Conservation (phyloP, 2,329 filamentous ascomycete species). For the Fusarium phyllophilum region DNA sequence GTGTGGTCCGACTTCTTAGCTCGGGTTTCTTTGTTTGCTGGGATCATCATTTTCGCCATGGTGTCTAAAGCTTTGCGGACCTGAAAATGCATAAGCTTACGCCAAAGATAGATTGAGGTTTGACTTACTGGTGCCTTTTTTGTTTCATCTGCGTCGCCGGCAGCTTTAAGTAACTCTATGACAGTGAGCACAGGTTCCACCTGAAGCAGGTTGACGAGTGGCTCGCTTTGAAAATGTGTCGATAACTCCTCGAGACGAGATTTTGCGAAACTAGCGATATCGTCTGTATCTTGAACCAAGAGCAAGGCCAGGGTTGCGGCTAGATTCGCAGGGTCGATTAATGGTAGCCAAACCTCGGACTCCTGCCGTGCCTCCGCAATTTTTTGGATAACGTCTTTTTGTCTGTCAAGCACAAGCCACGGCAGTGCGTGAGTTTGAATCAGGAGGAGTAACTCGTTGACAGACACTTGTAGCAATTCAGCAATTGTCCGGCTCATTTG, state of each 20-base stretch:
- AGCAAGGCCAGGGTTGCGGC: conserved; percentile 68
- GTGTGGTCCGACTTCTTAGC: conserved; percentile 67
- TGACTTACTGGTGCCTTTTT: conserved; percentile 66
- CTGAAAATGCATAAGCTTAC: conserved; percentile 50
- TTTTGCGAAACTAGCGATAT: conserved; percentile 74
- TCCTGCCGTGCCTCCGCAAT: conserved; percentile 83
- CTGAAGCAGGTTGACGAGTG: conserved; percentile 75
- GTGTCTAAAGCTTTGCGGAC: conserved; percentile 59
- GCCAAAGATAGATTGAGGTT: not conserved
- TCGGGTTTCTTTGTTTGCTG: conserved; percentile 54
- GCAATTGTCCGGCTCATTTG: conserved; percentile 83
- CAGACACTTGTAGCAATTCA: conserved; percentile 80
- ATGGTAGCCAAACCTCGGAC: conserved; percentile 65
- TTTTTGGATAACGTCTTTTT: conserved; percentile 79
- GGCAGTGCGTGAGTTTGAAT: conserved; percentile 87
- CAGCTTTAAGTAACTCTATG: conserved; percentile 83
- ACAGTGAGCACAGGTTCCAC: conserved; percentile 80
- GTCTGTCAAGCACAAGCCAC: conserved; percentile 82
- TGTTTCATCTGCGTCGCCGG: conserved; percentile 73
- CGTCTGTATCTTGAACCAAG: conserved; percentile 64
- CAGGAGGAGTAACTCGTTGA: conserved; percentile 77
- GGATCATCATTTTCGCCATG: conserved; percentile 56
- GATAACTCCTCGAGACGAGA: conserved; percentile 75
- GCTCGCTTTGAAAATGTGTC: conserved; percentile 72
- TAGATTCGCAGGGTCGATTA: conserved; percentile 67